Evolutionary conservation across 257 asterid genomes (phyloP).

Genomic region (Datura wrightii): DNA sequence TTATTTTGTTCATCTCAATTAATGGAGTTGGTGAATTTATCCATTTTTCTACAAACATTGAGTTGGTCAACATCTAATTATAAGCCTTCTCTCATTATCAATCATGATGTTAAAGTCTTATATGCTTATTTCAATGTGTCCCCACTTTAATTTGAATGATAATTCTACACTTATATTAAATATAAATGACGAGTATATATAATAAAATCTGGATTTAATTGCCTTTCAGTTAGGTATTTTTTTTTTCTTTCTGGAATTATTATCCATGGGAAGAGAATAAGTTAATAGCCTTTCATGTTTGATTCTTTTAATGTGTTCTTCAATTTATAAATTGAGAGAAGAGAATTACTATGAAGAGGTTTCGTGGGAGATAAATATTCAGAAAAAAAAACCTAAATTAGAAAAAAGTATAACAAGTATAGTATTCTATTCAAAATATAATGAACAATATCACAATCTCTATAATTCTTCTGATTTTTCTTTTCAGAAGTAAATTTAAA

Average conservation of each 20-base stretch:
- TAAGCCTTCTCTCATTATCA: background rate
- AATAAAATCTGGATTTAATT: background rate
- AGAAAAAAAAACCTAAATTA: background rate
- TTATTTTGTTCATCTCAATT: background rate
- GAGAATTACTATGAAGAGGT: background rate
- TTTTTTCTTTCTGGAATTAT: background rate
- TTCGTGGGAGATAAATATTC: too few species aligned
- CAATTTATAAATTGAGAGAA: background rate
- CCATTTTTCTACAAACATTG: background rate
- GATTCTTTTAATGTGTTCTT: background rate
- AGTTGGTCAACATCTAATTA: constrained; percentile 12
- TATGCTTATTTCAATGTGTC: constrained; percentile 15
- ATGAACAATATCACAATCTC: too few species aligned
- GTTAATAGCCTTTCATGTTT: background rate
- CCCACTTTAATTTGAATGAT: background rate
- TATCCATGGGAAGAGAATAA: background rate
- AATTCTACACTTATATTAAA: background rate
- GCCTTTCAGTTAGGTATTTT: background rate
- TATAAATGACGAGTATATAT: background rate
- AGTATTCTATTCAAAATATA: too few species aligned
- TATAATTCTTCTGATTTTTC: too few species aligned
- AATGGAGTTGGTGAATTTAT: background rate
- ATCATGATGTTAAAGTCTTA: background rate
- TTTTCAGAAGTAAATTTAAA: too few species aligned
- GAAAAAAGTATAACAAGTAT: background rate